Evolutionary conservation across 306 rosid species (phyloP).

Genomic region (Vigna angularis): DNA sequence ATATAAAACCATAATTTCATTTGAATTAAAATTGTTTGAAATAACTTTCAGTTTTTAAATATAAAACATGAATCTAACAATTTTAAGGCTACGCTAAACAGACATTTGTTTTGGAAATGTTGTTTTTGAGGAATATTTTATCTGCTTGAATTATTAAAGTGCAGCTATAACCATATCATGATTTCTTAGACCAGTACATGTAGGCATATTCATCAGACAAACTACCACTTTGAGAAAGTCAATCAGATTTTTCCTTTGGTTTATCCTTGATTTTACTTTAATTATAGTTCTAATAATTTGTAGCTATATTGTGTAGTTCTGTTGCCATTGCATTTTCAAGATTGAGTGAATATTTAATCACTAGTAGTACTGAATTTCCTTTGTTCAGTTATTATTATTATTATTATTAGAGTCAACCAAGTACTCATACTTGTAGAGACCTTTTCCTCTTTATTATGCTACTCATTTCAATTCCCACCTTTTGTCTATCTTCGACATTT

Average conservation of each 20-base stretch:
- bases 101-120: background rate
- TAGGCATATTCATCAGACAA: background rate
- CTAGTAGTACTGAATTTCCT: background rate
- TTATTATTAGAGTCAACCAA: background rate
- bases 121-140: no score
- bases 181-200: background rate
- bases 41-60: no score
- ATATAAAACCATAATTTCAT: no score
- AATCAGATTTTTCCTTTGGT: background rate
- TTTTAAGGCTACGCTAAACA: no score
- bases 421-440: background rate
- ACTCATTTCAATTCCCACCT: no score
- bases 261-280: background rate
- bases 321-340: constrained; percentile 8
- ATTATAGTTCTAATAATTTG: background rate
- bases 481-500: background rate
- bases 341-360: constrained; percentile 4
- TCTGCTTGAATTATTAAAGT: background rate
- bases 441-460: background rate
- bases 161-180: background rate
- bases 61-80: no score
- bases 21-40: no score
- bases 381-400: background rate
- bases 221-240: background rate
- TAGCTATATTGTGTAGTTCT: no score